Conservation (phyloP, 371 early-diverging fungal species). For the Mortierella sp. region DNA sequence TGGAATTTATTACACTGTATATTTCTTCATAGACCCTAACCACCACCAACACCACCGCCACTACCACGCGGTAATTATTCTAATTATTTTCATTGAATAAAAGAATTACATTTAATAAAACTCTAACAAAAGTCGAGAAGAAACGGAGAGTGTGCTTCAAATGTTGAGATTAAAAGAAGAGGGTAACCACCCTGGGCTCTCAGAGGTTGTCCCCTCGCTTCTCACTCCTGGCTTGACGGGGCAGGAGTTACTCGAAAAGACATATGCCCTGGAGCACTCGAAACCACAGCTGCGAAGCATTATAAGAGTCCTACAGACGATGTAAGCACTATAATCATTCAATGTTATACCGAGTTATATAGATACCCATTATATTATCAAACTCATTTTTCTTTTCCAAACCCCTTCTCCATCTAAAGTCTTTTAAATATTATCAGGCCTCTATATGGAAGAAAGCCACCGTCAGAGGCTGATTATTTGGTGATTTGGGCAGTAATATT, state of each 20-base stretch:
- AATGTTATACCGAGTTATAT: neutral
- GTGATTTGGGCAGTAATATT: slow-evolving; percentile 18
- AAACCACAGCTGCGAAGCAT: neutral
- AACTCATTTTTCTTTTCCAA: neutral
- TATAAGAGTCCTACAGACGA: neutral
- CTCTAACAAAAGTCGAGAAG: no score
- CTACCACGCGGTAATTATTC: no score
- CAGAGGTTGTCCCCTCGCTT: neutral
- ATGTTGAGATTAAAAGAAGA: no score
- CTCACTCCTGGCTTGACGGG: neutral
- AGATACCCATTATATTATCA: neutral
- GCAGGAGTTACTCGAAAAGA: neutral
- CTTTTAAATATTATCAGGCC: slow-evolving; percentile 4
- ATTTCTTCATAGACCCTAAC: no score
- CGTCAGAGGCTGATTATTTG: slow-evolving; percentile 25
- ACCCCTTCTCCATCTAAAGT: neutral
- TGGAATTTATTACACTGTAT: no score
- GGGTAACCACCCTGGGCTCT: neutral
- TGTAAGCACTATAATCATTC: neutral
- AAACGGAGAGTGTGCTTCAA: no score
- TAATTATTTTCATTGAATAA: no score
- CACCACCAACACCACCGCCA: no score
- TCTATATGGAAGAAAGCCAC: slow-evolving; percentile 6
- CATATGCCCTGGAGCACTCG: neutral
- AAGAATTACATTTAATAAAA: no score